Evolutionary conservation across 1,284 basidiomycete genomes (phyloP).

Genomic region (Meripilus lineatus): DNA sequence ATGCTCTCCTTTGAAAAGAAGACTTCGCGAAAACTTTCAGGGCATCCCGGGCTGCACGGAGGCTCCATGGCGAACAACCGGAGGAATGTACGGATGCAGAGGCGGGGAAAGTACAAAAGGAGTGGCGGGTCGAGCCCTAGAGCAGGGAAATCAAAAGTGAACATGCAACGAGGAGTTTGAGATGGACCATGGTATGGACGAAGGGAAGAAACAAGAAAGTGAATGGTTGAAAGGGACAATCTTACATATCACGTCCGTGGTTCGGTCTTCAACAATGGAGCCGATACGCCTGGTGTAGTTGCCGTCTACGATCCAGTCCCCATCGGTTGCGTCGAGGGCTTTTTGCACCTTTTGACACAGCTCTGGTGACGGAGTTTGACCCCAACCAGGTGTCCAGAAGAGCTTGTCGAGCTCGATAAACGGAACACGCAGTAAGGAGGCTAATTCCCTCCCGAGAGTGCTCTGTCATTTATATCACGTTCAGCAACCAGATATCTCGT

Average conservation of each 20-base stretch:
- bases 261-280: constrained; percentile 29
- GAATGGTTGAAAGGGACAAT: constrained; percentile 7
- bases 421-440: constrained; percentile 34
- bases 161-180: background rate
- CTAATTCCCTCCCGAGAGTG: constrained; percentile 43
- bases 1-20: constrained; percentile 52
- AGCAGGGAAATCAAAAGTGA: background rate
- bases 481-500: too few species aligned
- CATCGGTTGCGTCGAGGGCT: constrained; percentile 12
- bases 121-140: constrained; percentile 65
- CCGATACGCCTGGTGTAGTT: constrained; percentile 17
- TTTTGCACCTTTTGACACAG: constrained; percentile 17
- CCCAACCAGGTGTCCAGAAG: constrained; percentile 24
- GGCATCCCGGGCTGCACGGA: constrained; percentile 51
- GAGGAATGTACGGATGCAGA: constrained; percentile 45
- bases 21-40: constrained; percentile 35
- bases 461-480: too few species aligned
- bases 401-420: constrained; percentile 21
- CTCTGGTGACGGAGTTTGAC: constrained; percentile 11
- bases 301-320: constrained; percentile 27
- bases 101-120: constrained; percentile 49
- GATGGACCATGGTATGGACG: background rate
- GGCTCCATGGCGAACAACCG: constrained; percentile 37
- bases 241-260: constrained; percentile 61
- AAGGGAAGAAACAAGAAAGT: background rate